Evolutionary conservation across 108 stramenopile genomes (phyloP).

Genomic region (Cyclostephanos invisitatus): DNA sequence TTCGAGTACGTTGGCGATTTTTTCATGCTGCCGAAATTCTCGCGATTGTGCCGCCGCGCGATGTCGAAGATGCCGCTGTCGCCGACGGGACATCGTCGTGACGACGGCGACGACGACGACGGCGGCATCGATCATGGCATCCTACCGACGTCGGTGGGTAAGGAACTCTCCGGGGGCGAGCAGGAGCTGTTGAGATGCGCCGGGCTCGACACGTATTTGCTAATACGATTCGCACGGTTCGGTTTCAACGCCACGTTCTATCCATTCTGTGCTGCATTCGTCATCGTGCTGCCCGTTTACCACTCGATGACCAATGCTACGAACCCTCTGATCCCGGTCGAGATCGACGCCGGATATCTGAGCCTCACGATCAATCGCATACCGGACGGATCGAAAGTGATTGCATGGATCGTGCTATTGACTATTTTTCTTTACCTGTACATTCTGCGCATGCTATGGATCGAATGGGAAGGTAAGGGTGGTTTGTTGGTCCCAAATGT

Average conservation of each 20-base stretch:
- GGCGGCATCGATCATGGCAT: background rate
- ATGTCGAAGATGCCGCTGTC: background rate
- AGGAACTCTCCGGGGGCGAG: constrained; percentile 32
- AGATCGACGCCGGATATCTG: constrained; percentile 34
- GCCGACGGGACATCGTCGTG: background rate
- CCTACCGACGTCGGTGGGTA: background rate
- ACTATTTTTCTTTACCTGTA: constrained; percentile 45
- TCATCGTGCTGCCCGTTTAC: constrained; percentile 38
- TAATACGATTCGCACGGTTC: constrained; percentile 60
- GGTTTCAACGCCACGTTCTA: constrained; percentile 66
- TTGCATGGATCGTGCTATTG: constrained; percentile 49
- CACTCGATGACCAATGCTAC: background rate
- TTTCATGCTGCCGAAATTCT: constrained; percentile 21
- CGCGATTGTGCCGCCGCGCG: background rate
- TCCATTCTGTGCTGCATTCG: constrained; percentile 50
- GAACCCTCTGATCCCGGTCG: background rate
- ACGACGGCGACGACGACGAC: background rate
- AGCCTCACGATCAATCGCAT: constrained; percentile 47
- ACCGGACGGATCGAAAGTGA: constrained; percentile 18
- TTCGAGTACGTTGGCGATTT: constrained; percentile 17
- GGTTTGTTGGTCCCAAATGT: background rate
- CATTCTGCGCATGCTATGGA: constrained; percentile 59
- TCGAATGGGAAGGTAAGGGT: constrained; percentile 58
- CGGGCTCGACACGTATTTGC: constrained; percentile 69
- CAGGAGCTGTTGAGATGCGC: constrained; percentile 59